Percentiles rank a stretch among this genome's conserved stretches.
phyloP scores from a whole-genome alignment of 2,329 filamentous ascomycete genomes.

The Periconia macrospinosa region DNA sequence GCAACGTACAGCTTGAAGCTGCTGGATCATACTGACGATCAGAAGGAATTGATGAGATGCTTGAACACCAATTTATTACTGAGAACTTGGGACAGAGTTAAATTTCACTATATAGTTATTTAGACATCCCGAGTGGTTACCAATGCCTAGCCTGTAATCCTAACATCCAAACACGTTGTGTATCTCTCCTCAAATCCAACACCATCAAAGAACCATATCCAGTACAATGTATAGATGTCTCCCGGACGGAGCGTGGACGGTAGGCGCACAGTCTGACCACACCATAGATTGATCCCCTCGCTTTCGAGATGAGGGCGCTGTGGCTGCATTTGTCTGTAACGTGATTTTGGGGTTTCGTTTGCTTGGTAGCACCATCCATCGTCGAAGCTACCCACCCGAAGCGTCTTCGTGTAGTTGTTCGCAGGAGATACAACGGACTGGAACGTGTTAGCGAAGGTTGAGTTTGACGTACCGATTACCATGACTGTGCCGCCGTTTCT shows the following conservation, averaged over 20 bases:
- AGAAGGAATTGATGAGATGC: slow-evolving; percentile 3
- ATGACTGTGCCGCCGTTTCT: slow-evolving; percentile 1
- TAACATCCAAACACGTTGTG: slow-evolving; percentile 8
- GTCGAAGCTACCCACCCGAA: slow-evolving; percentile 1
- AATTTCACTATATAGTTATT: neutral
- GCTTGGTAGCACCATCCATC: slow-evolving; percentile 9
- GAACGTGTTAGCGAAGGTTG: slow-evolving; percentile 5
- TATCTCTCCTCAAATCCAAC: slow-evolving; percentile 1
- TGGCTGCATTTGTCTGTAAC: neutral
- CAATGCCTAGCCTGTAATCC: neutral
- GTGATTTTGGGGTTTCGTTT: slow-evolving; percentile 5
- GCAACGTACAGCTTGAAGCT: no score
- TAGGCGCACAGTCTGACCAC: neutral
- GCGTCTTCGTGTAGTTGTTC: neutral
- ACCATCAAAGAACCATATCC: slow-evolving; percentile 10
- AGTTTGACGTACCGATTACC: slow-evolving; percentile 5
- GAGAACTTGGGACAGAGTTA: neutral
- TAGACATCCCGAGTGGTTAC: no score
- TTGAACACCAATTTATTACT: neutral
- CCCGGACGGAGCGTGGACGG: neutral
- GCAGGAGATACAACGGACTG: neutral
- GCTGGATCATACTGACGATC: neutral
- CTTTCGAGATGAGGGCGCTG: slow-evolving; percentile 1
- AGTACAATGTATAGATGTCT: slow-evolving; percentile 8
- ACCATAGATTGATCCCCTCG: slow-evolving; percentile 7